These are phyloP conservation scores for Ophiocordyceps camponoti-floridani DNA, from an alignment of 2,329 filamentous ascomycete species.

Conservation along the genomic window DNA sequence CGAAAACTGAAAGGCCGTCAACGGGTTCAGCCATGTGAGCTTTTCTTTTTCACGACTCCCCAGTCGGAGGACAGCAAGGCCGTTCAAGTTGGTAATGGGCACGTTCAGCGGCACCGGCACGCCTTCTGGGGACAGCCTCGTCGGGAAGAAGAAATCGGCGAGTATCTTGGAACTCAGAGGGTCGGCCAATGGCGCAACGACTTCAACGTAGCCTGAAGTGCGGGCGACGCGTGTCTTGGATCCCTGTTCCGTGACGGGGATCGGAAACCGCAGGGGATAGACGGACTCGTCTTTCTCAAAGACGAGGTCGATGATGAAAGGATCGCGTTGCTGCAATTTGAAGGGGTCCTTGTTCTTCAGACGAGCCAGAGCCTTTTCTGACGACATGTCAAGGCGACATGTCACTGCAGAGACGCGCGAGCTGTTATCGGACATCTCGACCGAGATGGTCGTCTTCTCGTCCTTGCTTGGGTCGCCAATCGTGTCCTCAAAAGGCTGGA, in stretches of 20 bases:
- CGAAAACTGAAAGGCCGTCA: constrained; percentile 23
- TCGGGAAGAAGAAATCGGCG: constrained; percentile 19
- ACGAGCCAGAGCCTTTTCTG: constrained; percentile 15
- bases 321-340: constrained; percentile 16
- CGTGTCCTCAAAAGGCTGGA: constrained; percentile 6
- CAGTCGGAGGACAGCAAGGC: constrained; percentile 22
- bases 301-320: constrained; percentile 21
- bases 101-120: constrained; percentile 19
- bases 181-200: constrained; percentile 17
- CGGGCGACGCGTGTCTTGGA: constrained; percentile 23
- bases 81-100: constrained; percentile 24
- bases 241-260: constrained; percentile 17
- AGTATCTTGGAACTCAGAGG: constrained; percentile 8
- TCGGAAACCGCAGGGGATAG: constrained; percentile 19
- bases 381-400: constrained; percentile 19
- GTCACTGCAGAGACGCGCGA: constrained; percentile 16
- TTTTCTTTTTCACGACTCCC: neutral
- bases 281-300: constrained; percentile 15
- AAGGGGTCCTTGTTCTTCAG: constrained; percentile 20
- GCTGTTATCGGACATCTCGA: constrained; percentile 12
- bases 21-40: constrained; percentile 17
- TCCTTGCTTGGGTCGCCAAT: constrained; percentile 6
- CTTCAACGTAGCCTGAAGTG: constrained; percentile 24
- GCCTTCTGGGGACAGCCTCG: constrained; percentile 7
- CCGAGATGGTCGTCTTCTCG: constrained; percentile 9